Evolutionary conservation across 306 rosid species (phyloP), one percentile per base, ranked within the genome.

Genomic region (Begonia loranthoides): DNA sequence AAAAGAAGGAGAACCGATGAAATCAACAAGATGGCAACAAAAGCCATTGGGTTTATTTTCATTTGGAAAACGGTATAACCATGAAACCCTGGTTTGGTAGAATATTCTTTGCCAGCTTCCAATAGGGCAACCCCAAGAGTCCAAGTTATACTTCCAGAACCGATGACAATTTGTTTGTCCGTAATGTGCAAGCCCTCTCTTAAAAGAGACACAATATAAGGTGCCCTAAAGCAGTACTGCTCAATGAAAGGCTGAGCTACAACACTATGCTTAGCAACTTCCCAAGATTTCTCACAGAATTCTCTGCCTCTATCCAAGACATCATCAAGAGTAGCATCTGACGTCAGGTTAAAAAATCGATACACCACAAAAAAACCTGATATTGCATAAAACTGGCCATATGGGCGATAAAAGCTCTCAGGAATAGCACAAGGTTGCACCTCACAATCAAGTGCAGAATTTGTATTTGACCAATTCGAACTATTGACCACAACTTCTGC

Each of bases 201-300:
- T 53, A 90, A 75, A 49, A 90, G 76, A 15, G 77, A 85, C 44
- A 79, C 79, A 63, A 82, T 59, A 64, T 90, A 90, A 9, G 95
- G 95, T 21, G 97, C 94, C 67, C 97, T 82, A 64, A 90, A 90
- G 79, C 97, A 90, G 63, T 90, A 90, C 65, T 85, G 97, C 75
- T 90, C 97, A 54, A 90, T 86, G 67, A 78, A 90, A 53, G 97
- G 94, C 65, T 90, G 97, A 11, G 95, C 94, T 44, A 73, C 73
- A 68, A 90, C 97, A 67, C 95, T 90, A 50, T 55, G 70, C 81
- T 51, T 75, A 1, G 95, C 97, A 56, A 69, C 70, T 16, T 85
- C 92, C 97, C 97, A 90, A 46, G 71, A 73, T 57, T 65, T 78
- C 24, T 69, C 95, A 63, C 99, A 90, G 55, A 85, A 90, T 10